phyloP scores from a whole-genome alignment of 2,329 filamentous ascomycete species.

The Verruconis gallopava region DNA sequence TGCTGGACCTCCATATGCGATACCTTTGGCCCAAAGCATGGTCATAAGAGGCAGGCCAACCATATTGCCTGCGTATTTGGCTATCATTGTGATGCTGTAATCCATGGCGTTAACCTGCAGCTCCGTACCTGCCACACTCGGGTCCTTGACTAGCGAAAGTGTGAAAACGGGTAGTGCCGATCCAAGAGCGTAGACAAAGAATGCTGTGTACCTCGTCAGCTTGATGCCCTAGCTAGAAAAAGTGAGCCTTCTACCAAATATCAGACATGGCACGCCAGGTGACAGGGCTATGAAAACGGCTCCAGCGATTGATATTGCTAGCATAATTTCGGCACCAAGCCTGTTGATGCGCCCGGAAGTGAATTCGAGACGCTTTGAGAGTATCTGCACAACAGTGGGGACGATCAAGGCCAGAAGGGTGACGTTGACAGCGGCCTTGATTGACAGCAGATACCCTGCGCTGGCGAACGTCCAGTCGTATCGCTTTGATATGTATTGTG shows the following conservation, averaged over 20 bases:
- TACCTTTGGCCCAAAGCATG: slow-evolving; percentile 23
- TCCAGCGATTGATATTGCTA: slow-evolving; percentile 22
- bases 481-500: slow-evolving; percentile 26
- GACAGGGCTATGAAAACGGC: slow-evolving; percentile 22
- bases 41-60: slow-evolving; percentile 26
- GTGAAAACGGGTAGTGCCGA: slow-evolving; percentile 27
- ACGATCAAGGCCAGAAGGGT: slow-evolving; percentile 21
- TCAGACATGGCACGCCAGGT: slow-evolving; percentile 10
- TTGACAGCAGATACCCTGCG: slow-evolving; percentile 25
- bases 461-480: slow-evolving; percentile 26
- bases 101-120: slow-evolving; percentile 19
- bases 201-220: too few species aligned
- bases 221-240: too few species aligned
- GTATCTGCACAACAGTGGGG: slow-evolving; percentile 11
- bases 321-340: slow-evolving; percentile 20
- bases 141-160: slow-evolving; percentile 24
- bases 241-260: slow-evolving; percentile 17
- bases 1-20: slow-evolving; percentile 20
- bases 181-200: slow-evolving; percentile 25
- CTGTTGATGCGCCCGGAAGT: slow-evolving; percentile 14
- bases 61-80: slow-evolving; percentile 23
- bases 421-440: slow-evolving; percentile 25
- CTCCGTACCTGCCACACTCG: slow-evolving; percentile 15
- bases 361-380: background rate
- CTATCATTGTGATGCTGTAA: slow-evolving; percentile 26